Percentiles rank a stretch among this genome's conserved stretches.
Evolutionary conservation across 106 monocot genomes (phyloP).

Genomic region (Ottelia alismoides): DNA sequence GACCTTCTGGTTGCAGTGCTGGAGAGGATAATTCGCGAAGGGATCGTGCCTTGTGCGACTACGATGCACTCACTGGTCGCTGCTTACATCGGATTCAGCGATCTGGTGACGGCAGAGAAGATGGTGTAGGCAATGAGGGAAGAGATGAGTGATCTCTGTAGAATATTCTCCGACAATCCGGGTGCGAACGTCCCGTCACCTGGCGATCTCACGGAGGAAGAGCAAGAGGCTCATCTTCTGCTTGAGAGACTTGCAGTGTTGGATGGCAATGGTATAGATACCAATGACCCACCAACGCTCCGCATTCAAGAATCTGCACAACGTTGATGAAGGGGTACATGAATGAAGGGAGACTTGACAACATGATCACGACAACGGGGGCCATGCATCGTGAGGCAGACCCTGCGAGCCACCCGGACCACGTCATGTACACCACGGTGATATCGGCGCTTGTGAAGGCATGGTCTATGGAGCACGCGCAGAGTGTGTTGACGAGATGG

Average conservation of each 20-base stretch:
- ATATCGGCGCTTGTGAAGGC: no score
- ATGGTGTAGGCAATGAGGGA: slow-evolving; percentile 69
- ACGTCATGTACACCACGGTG: no score
- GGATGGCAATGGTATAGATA: background rate
- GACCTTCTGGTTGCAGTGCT: slow-evolving; percentile 43
- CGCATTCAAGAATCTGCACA: slow-evolving; percentile 51
- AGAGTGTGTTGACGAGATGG: no score
- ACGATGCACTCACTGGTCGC: slow-evolving; percentile 75
- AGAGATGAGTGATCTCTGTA: slow-evolving; percentile 35
- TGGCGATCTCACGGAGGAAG: background rate
- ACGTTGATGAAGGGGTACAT: slow-evolving; percentile 89
- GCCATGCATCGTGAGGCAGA: slow-evolving; percentile 56
- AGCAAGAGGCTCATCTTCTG: slow-evolving; percentile 7
- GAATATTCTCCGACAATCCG: slow-evolving; percentile 11
- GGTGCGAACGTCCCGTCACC: background rate
- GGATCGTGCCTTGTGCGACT: slow-evolving; percentile 50
- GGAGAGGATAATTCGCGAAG: slow-evolving; percentile 22
- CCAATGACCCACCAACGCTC: slow-evolving; percentile 14
- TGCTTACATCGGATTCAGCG: slow-evolving; percentile 59
- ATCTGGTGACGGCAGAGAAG: slow-evolving; percentile 43
- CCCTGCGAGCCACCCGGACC: no score
- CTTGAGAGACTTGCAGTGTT: slow-evolving; percentile 26
- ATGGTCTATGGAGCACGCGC: slow-evolving; percentile 45
- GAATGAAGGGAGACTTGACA: slow-evolving; percentile 51
- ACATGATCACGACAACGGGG: no score